Evolutionary conservation across 305 asterid species (phyloP).

Genomic region (Striga hermonthica): DNA sequence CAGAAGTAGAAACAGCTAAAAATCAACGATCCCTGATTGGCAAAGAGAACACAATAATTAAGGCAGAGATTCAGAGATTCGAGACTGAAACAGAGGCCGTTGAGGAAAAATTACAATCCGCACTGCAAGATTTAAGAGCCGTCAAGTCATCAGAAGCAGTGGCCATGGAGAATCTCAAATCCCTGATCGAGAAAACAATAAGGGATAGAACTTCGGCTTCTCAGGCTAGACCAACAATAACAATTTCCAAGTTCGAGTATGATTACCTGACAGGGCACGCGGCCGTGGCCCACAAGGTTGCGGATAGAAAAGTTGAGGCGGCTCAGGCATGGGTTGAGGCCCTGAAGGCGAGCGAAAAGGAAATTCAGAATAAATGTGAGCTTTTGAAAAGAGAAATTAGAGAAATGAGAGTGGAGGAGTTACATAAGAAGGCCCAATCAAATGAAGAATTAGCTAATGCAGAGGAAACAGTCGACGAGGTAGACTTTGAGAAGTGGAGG

Average conservation of each 20-base stretch:
- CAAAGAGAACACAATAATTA: slow-evolving; percentile 45
- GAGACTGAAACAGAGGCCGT: slow-evolving; percentile 53
- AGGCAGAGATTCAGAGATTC: slow-evolving; percentile 50
- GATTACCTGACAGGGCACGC: slow-evolving; percentile 75
- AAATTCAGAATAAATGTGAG: slow-evolving; percentile 57
- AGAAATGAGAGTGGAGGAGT: slow-evolving; percentile 46
- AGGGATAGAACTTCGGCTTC: slow-evolving; percentile 60
- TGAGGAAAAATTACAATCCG: slow-evolving; percentile 58
- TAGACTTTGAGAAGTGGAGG: slow-evolving; percentile 49
- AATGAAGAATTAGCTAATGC: slow-evolving; percentile 37
- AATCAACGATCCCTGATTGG: slow-evolving; percentile 40
- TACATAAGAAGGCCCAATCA: slow-evolving; percentile 37
- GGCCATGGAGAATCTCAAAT: slow-evolving; percentile 63
- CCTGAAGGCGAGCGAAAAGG: slow-evolving; percentile 74
- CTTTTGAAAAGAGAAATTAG: slow-evolving; percentile 46
- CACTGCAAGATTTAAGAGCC: slow-evolving; percentile 57
- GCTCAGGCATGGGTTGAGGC: slow-evolving; percentile 88
- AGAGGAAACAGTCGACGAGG: slow-evolving; percentile 37
- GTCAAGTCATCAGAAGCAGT: slow-evolving; percentile 58
- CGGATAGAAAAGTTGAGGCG: slow-evolving; percentile 80
- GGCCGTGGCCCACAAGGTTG: slow-evolving; percentile 63
- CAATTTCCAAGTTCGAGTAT: slow-evolving; percentile 66
- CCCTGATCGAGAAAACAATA: slow-evolving; percentile 44
- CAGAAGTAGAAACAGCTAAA: slow-evolving; percentile 53
- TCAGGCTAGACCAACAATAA: slow-evolving; percentile 43